Evolutionary conservation across 371 early-diverging fungal species (phyloP), one percentile per base, ranked within the genome.

Genomic region (Mortierella sp.): DNA sequence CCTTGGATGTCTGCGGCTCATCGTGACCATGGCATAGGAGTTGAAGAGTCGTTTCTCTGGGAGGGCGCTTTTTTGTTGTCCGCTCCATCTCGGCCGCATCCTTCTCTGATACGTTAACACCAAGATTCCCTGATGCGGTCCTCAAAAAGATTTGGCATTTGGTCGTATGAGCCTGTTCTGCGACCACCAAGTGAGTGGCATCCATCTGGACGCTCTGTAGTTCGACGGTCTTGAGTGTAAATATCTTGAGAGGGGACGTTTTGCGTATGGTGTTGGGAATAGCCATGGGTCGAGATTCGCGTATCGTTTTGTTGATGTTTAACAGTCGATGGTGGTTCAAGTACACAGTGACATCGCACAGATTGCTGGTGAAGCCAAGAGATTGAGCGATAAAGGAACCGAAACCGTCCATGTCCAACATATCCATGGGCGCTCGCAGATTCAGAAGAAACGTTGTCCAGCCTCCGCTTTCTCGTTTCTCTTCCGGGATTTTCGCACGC

Each of bases 51-150:
- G 95, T 93, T 6, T 79, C 82, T 18, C 83, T 79, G 8, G 97
- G 95, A 13, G 95, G 94, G 41, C 82, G 84, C 76, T 96, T 96
- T 73, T 96, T 95, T 0, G 96, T 96, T 0, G 95, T 89, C 14
- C 97, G 83, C 67, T 94, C 93, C 94, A 96, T 96, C 56, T 95
- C 94, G 47, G 81, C 80, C 46, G 84, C 80, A 55, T 91, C 82
- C 27, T 86, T 80, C 27, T 71, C 66, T 3, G 86, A 63, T 0
- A 92, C 87, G 13, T 73, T 73, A 26, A 91, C 91, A 47, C 76
- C 66, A n/a, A 93, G 53, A 13, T 82, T 56, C 1, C 86, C 95
- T 0, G 85, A 83, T 3, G 93, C 93, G 1, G 90, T 89, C 13
- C 92, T 80, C 46, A 95, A 71, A 58, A 93, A 93, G n/a, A 93